phyloP scores from a whole-genome alignment of 163 green algal species.

The Prototheca stagnorum region DNA sequence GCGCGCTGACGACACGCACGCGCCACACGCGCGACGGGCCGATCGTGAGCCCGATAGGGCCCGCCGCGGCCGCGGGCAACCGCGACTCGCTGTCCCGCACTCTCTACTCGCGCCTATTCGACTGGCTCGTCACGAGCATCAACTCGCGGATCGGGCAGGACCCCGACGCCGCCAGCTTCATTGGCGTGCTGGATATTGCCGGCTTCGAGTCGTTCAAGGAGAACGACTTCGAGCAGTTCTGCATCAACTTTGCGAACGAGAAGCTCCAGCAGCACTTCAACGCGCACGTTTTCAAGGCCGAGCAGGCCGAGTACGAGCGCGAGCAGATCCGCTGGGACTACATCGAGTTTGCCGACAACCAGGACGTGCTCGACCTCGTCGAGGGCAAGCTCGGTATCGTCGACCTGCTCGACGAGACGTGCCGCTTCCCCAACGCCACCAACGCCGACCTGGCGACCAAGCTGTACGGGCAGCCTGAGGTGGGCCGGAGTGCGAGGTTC shows the following conservation, averaged over 20 bases:
- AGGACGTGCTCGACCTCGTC: conserved; percentile 95
- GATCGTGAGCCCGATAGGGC: conserved; percentile 78
- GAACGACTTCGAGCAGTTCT: conserved; percentile 92
- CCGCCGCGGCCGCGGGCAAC: conserved; percentile 59
- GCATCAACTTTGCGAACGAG: conserved; percentile 99
- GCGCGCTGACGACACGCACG: conserved; percentile 74
- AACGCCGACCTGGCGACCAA: conserved; percentile 69
- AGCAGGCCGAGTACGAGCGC: conserved; percentile 95
- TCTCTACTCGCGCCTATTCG: conserved; percentile 77
- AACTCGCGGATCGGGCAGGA: conserved; percentile 91
- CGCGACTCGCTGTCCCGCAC: conserved; percentile 92
- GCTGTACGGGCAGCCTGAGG: conserved; percentile 51
- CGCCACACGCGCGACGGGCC: conserved; percentile 65
- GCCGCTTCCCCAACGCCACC: conserved; percentile 61
- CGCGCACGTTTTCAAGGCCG: conserved; percentile 98
- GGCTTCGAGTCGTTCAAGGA: conserved; percentile 88
- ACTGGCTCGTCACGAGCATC: conserved; percentile 79
- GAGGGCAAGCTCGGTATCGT: conserved; percentile 67
- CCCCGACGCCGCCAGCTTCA: conserved; percentile 38
- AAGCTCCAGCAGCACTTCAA: conserved; percentile 99
- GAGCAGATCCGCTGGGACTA: conserved; percentile 97
- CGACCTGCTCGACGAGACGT: conserved; percentile 86
- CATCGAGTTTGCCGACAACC: conserved; percentile 96
- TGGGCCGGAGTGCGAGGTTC: conserved; percentile 60
- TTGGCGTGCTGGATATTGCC: conserved; percentile 98